phyloP scores from a whole-genome alignment of 2,329 filamentous ascomycete species.

The Aspergillus sergii region DNA sequence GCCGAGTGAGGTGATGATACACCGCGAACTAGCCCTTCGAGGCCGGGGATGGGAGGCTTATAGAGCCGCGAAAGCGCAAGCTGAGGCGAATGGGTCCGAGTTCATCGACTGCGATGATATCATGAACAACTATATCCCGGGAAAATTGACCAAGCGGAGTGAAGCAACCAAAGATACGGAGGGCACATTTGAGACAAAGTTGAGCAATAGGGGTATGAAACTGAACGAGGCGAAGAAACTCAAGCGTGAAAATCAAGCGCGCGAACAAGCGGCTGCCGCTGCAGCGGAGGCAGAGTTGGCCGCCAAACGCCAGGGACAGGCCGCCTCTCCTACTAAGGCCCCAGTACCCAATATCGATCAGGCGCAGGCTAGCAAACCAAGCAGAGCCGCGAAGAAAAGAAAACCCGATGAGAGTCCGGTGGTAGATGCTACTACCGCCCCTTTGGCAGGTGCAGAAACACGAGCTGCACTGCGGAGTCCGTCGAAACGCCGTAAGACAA shows the following conservation, averaged over 20 bases:
- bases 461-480: slow-evolving; percentile 31
- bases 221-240: slow-evolving; percentile 64
- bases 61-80: slow-evolving; percentile 52
- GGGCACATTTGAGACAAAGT: slow-evolving; percentile 51
- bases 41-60: slow-evolving; percentile 58
- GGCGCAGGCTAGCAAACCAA: slow-evolving; percentile 19
- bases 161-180: slow-evolving; percentile 44
- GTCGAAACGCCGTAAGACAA: slow-evolving; percentile 44
- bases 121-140: slow-evolving; percentile 40
- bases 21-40: slow-evolving; percentile 62
- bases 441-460: slow-evolving; percentile 24
- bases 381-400: slow-evolving; percentile 48
- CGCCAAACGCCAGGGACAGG: slow-evolving; percentile 16
- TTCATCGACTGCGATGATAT: slow-evolving; percentile 60
- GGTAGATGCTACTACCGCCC: slow-evolving; percentile 19
- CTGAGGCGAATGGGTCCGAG: slow-evolving; percentile 54
- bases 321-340: slow-evolving; percentile 12
- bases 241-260: slow-evolving; percentile 57
- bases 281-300: slow-evolving; percentile 25
- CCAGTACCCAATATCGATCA: slow-evolving; percentile 19
- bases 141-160: slow-evolving; percentile 42
- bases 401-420: slow-evolving; percentile 55
- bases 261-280: slow-evolving; percentile 48
- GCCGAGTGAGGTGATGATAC: slow-evolving; percentile 68
- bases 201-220: slow-evolving; percentile 63